Base-by-base conservation (phyloP, 192 early-diverging fungal species). In the Gaertneriomyces sp. region DNA sequence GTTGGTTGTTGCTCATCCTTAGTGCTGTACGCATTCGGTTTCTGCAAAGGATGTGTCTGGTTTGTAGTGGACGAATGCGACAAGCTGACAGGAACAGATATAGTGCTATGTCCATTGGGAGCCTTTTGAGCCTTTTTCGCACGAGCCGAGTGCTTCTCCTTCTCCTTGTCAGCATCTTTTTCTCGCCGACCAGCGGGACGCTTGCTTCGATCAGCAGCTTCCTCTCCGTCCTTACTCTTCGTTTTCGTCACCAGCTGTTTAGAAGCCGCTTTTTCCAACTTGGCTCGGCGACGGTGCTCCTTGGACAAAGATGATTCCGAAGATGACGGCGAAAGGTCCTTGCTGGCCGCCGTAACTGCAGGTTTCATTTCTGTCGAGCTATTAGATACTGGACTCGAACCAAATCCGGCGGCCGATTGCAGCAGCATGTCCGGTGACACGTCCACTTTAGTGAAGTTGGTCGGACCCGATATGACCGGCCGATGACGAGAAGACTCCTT, bases 401-500 rank as follows among this genome's bases (percentile, higher is more conserved):
- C 58, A 45, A 45, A n/a, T 12, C 40, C 58, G 39, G 67, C 39
- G 5, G 40, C 43, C 25, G 52, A 12, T 17, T 42, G 11, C 57
- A 71, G 7, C 19, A 65, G 52, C 63, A 66, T 63, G 7, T 41
- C 61, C 38, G 63, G 40, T 11, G 62, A 14, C 19, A 64, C 47
- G n/a, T 75, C 74, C 4, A 73, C 49, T 40, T 73, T 75, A 3
- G 43, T 59, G 53, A 75, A 71, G 38, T 66, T 64, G 1, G 55
- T 72, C 16, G 74, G 74, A 5, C 63, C 69, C 8, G 70, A 73
- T 47, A 75, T 75, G 38, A 71, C 73, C 5, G 51, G 62, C 42
- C 42, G 19, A 10, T 45, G 46, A 9, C 58, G 40, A 10, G 43
- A 14, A 4, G 10, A 0, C 4, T 66, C 63, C 16, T 72, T 71